Base-by-base conservation (phyloP, 2,329 filamentous ascomycete species). In the Fusarium dlaminii region DNA sequence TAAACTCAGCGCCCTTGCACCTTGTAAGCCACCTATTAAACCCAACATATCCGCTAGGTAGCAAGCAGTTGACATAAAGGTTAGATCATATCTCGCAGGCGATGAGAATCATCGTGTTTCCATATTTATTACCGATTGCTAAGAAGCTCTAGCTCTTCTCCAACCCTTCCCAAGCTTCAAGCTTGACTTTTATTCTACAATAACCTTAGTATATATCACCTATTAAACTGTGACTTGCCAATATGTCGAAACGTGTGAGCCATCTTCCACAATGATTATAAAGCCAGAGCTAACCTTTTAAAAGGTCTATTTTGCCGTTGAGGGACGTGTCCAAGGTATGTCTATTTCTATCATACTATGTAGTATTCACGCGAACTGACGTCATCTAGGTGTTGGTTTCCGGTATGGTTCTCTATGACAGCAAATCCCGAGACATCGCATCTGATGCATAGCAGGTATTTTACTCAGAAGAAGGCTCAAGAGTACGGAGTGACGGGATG, bases 251-350 rank as follows among this genome's bases (percentile, higher is more conserved):
- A 79, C 79, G 83, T 67, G 84, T 84, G 78, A 54, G 75, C 14
- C 17, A 42, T 63, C 29, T 6, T 18, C 22, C 17, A 8, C 27
- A 34, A 15, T n/a, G 17, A 43, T 15, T 32, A n/a, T 18, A 17
- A 18, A 5, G 40, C 6, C 4, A 18, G 22, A 8, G n/a, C 51
- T 78, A 32, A 77, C 27, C 22, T 6, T 6, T n/a, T 29, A 1
- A 10, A 55, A 91, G 89, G 82, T 91, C 37, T 90, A 89, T 75
- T 92, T 91, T 79, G 82, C 88, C 22, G 91, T 90, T 66, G 90
- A 93, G 76, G 92, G 92, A 61, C 86, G 86, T 43, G 92, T 94
- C 18, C 92, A 94, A 87, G 92, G 92, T 91, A 83, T 70, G 83
- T 74, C 59, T 13, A 43, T 60, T 27, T 46, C n/a, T 14, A 14